Conservation (phyloP, 2,329 filamentous ascomycete species). For the Ceratocystis albifundus region DNA sequence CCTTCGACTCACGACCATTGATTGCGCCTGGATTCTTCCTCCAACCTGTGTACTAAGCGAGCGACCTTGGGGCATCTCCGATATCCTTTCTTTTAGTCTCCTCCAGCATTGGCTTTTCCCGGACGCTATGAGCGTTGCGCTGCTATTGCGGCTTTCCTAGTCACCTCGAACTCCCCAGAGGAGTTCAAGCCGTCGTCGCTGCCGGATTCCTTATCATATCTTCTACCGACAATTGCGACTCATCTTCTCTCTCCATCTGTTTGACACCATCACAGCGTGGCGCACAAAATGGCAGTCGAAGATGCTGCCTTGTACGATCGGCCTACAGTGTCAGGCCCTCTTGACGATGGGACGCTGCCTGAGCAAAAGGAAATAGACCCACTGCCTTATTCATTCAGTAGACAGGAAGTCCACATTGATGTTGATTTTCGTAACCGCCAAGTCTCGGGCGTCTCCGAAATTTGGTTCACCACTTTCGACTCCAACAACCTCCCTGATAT, state of each 20-base stretch:
- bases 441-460: constrained; percentile 67
- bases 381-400: constrained; percentile 47
- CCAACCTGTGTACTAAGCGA: not conserved
- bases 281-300: constrained; percentile 6
- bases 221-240: not conserved
- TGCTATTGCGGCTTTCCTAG: constrained; percentile 18
- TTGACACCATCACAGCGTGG: not conserved
- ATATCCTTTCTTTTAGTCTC: not conserved
- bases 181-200: constrained; percentile 12
- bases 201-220: not conserved
- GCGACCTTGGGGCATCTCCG: not conserved
- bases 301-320: constrained; percentile 6
- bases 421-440: constrained; percentile 69
- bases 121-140: constrained; percentile 21
- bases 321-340: constrained; percentile 15
- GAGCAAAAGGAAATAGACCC: constrained; percentile 31
- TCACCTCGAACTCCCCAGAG: constrained; percentile 7
- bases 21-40: not conserved
- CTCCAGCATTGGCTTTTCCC: constrained; percentile 1
- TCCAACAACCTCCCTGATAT: constrained; percentile 47
- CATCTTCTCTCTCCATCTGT: not conserved
- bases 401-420: constrained; percentile 82
- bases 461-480: constrained; percentile 58
- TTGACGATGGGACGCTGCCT: constrained; percentile 29
- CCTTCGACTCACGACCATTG: not conserved